A percentile compares a stretch with the other conserved stretches of the same genome.
Evolutionary conservation across 2,329 filamentous ascomycete genomes (phyloP).

Genomic region (Aspergillus sp.): DNA sequence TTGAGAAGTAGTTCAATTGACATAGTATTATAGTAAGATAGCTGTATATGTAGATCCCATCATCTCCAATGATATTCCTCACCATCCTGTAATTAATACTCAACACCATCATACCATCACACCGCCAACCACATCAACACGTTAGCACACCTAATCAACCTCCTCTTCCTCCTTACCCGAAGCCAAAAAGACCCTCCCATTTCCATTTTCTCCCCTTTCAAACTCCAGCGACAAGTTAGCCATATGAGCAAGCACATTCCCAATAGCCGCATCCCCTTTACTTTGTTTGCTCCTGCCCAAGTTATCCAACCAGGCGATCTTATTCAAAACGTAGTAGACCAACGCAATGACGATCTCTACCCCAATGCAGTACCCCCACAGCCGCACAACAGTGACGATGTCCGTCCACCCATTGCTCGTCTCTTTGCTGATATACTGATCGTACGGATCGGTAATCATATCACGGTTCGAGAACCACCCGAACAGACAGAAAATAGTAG

Average conservation of each 20-base stretch:
- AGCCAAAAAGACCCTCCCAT: not conserved
- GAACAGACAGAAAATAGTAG: slow-evolving; percentile 73
- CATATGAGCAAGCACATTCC: not conserved
- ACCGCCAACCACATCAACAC: too few relatives aligned
- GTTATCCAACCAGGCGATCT: not conserved
- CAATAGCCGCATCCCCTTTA: not conserved
- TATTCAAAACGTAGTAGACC: not conserved
- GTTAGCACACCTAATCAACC: not conserved
- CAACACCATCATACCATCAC: too few relatives aligned
- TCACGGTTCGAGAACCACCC: slow-evolving; percentile 62
- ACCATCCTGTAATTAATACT: too few relatives aligned
- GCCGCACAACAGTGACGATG: not conserved
- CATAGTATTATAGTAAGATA: too few relatives aligned
- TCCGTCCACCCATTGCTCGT: not conserved
- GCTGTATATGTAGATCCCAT: too few relatives aligned
- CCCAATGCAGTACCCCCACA: not conserved
- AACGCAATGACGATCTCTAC: not conserved
- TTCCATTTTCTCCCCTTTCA: not conserved
- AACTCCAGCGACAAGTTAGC: not conserved
- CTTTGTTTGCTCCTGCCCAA: not conserved
- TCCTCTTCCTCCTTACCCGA: not conserved
- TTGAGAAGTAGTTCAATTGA: too few relatives aligned
- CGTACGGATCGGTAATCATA: not conserved
- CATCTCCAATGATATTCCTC: too few relatives aligned
- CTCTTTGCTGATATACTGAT: not conserved